Evolutionary conservation across 768 basidiomycete species (phyloP).

Genomic region (Boletales sp.): DNA sequence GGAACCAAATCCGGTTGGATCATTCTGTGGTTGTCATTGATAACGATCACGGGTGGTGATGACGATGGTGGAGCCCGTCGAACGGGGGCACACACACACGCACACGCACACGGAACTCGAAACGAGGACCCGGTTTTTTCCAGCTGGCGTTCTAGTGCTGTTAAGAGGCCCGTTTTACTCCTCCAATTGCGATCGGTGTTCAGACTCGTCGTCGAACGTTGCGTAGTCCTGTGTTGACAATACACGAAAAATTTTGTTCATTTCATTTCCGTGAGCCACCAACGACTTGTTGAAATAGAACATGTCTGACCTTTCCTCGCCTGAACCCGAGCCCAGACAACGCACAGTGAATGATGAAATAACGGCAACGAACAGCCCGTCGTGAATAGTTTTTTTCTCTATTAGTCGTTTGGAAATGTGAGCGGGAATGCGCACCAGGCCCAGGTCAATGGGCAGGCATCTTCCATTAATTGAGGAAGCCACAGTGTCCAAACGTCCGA

Average conservation of each 20-base stretch:
- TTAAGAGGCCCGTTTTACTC: neutral
- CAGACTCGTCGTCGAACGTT: conserved; percentile 5
- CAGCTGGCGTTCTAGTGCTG: neutral
- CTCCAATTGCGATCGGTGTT: conserved; percentile 12
- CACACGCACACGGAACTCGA: conserved; percentile 2
- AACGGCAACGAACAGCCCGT: conserved; percentile 9
- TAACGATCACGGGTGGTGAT: conserved; percentile 12
- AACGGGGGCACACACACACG: too few species aligned
- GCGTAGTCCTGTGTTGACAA: conserved; percentile 15
- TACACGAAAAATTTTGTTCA: conserved; percentile 22
- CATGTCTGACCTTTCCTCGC: conserved; percentile 14
- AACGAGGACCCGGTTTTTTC: conserved; percentile 3
- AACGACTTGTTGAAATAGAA: conserved; percentile 21
- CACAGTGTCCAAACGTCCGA: conserved; percentile 2
- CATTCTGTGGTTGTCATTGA: conserved; percentile 11
- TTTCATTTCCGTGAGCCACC: conserved; percentile 29
- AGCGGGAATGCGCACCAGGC: conserved; percentile 1
- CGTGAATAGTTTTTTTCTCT: conserved; percentile 14
- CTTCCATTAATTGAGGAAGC: conserved; percentile 23
- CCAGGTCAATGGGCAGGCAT: conserved; percentile 4
- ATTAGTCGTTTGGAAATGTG: conserved; percentile 9
- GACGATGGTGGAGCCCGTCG: conserved; percentile 13
- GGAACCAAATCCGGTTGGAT: conserved; percentile 23
- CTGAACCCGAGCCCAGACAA: conserved; percentile 2
- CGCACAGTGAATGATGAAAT: conserved; percentile 14